Evolutionary conservation across 2,329 filamentous ascomycete genomes (phyloP), one percentile per base, ranked within the genome.

Genomic region (Fusarium dimerum): DNA sequence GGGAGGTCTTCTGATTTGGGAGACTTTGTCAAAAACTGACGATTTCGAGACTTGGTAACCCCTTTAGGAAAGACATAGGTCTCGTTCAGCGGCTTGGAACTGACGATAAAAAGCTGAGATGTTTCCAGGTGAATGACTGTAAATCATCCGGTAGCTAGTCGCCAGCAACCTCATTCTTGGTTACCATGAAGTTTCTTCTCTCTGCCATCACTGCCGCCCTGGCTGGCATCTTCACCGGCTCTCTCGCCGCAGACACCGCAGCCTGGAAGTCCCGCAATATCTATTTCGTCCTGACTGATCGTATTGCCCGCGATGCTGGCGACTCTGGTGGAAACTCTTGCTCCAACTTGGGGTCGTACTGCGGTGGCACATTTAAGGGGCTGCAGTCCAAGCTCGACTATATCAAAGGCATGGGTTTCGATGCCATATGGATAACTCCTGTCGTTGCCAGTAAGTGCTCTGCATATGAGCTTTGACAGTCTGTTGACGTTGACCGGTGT

Each of bases 381-480:
- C 74, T 87, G 30, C 75, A 79, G 58, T 76, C 80, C 54, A 76
- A 82, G 55, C 76, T 87, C 40, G 83, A 86, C 66, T 86, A 86
- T 65, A 86, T 87, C 65, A 75, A 82, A 62, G 76, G 76, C 45
- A 81, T 85, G 78, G 82, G 81, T 20, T 84, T 84, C 56, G 78
- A 79, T 50, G 81, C 81, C 40, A 71, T 83, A 45, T 80, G 80
- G 78, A 83, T 85, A 55, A 83, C 80, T 2, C 82, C 82, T 0
- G 73, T 85, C n/a, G 76, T 81, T 2, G 62, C 70, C 2, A 76
- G 73, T 76, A 62, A 53, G 72, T 66, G 30, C 45, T 6, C 2
- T 2, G 3, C 6, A 9, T 1, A 4, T 1, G 0, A 0, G 0
- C 2, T 6, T n/a, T 16, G 10, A 38, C 8, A 2, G 1, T 2